Percentiles rank a stretch among this genome's conserved stretches.
These are phyloP conservation scores for Raffaelea ambrosiae DNA, from an alignment of 2,329 filamentous ascomycete genomes.

Conservation along the genomic window DNA sequence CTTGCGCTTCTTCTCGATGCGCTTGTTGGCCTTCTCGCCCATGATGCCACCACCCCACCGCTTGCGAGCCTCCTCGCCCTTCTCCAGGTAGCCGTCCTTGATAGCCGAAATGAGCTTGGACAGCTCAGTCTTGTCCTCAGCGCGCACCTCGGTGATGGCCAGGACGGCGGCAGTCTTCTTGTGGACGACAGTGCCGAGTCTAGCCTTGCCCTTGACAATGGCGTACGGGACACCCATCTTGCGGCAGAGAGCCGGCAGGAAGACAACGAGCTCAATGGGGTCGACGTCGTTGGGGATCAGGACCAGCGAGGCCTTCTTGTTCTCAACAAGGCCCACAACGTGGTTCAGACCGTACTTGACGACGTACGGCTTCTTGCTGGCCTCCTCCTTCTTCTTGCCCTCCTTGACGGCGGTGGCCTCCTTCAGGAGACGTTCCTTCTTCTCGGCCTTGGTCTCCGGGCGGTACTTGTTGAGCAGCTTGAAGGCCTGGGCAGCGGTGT, in stretches of 20 bases:
- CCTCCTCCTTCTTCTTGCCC: constrained; percentile 99
- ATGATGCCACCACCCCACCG: constrained; percentile 99
- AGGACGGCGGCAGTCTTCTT: constrained; percentile 99
- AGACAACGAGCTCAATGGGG: constrained; percentile 98
- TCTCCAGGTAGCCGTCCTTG: constrained; percentile 97
- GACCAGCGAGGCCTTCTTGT: constrained; percentile 98
- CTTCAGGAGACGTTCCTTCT: constrained; percentile 98
- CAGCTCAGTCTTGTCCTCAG: constrained; percentile 97
- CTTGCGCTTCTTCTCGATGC: constrained; percentile 81
- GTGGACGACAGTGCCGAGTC: constrained; percentile 97
- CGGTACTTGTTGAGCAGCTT: constrained; percentile 99
- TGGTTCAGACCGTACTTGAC: constrained; percentile 99
- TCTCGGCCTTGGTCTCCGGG: constrained; percentile 97
- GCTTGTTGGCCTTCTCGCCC: constrained; percentile 83
- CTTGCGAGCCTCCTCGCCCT: constrained; percentile 83
- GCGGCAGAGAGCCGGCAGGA: constrained; percentile 96
- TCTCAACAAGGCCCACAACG: constrained; percentile 93
- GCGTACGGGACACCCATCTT: constrained; percentile 99
- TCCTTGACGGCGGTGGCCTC: constrained; percentile 96
- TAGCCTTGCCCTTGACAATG: constrained; percentile 99
- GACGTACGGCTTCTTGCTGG: constrained; percentile 98
- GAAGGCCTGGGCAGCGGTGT: constrained; percentile 93
- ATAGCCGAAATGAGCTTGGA: constrained; percentile 92
- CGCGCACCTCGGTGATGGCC: constrained; percentile 90
- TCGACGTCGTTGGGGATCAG: constrained; percentile 99